phyloP scores from a whole-genome alignment of 345 rosid species.

The Geranium rotundifolium region DNA sequence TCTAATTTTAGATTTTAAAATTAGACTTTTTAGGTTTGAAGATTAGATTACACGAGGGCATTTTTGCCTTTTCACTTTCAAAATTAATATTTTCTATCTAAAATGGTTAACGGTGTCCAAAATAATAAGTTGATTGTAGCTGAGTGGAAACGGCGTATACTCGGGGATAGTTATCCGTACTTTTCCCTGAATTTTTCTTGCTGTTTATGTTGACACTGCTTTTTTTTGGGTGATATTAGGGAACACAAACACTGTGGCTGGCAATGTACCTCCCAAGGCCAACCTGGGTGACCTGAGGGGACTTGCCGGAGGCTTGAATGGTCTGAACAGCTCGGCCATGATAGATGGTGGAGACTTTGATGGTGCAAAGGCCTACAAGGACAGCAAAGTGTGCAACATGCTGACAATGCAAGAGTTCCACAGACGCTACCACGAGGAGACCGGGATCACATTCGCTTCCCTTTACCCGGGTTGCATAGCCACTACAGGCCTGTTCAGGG shows the following conservation, averaged over 20 bases:
- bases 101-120: too few species aligned
- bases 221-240: constrained; percentile 25
- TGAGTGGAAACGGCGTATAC: too few species aligned
- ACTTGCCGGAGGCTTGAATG: constrained; percentile 71
- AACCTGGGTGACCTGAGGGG: constrained; percentile 91
- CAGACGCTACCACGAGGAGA: constrained; percentile 80
- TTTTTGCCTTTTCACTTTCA: too few species aligned
- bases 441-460: constrained; percentile 76
- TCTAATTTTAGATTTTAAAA: too few species aligned
- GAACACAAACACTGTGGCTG: constrained; percentile 92
- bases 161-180: too few species aligned
- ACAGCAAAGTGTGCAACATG: constrained; percentile 99
- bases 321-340: constrained; percentile 71
- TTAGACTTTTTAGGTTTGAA: too few species aligned
- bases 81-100: too few species aligned
- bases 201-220: background rate
- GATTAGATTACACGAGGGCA: too few species aligned
- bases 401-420: constrained; percentile 94
- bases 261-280: constrained; percentile 96
- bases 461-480: constrained; percentile 99
- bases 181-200: too few species aligned
- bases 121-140: too few species aligned
- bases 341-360: constrained; percentile 91
- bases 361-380: constrained; percentile 97
- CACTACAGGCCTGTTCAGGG: constrained; percentile 92